Evolutionary conservation across 306 rosid species (phyloP).

Genomic region (Pueraria montana): DNA sequence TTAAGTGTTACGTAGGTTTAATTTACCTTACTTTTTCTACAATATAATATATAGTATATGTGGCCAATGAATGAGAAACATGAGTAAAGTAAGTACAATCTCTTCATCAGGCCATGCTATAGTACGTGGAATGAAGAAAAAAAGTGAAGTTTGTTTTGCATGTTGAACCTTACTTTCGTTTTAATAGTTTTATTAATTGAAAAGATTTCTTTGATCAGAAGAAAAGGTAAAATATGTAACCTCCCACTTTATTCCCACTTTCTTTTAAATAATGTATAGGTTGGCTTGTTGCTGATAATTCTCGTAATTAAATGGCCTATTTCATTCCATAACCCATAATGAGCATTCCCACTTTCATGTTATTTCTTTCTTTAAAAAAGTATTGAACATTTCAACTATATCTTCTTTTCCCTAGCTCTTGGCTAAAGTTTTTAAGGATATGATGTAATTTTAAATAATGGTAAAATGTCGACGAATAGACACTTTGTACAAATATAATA

Average conservation of each 20-base stretch:
- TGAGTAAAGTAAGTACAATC: too few relatives aligned
- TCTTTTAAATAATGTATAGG: neutral
- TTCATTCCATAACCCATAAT: neutral
- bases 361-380: neutral
- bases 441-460: neutral
- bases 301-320: slow-evolving; percentile 19
- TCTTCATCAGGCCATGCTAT: too few relatives aligned
- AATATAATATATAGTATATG: too few relatives aligned
- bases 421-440: neutral
- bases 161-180: neutral
- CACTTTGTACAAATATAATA: too few relatives aligned
- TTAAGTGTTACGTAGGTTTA: too few relatives aligned
- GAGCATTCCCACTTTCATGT: neutral
- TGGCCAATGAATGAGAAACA: too few relatives aligned
- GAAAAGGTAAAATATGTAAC: slow-evolving; percentile 10
- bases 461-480: neutral
- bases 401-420: neutral
- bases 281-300: slow-evolving; percentile 2
- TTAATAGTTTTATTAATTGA: neutral
- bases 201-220: neutral
- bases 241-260: slow-evolving; percentile 30
- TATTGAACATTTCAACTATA: slow-evolving; percentile 6
- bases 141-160: neutral
- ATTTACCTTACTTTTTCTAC: too few relatives aligned
- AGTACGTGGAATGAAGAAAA: too few relatives aligned